A percentile compares a stretch with the other conserved stretches of the same genome.
These are phyloP conservation scores for Neoarthrinium moseri DNA, from an alignment of 2,329 filamentous ascomycete species.

Conservation along the genomic window DNA sequence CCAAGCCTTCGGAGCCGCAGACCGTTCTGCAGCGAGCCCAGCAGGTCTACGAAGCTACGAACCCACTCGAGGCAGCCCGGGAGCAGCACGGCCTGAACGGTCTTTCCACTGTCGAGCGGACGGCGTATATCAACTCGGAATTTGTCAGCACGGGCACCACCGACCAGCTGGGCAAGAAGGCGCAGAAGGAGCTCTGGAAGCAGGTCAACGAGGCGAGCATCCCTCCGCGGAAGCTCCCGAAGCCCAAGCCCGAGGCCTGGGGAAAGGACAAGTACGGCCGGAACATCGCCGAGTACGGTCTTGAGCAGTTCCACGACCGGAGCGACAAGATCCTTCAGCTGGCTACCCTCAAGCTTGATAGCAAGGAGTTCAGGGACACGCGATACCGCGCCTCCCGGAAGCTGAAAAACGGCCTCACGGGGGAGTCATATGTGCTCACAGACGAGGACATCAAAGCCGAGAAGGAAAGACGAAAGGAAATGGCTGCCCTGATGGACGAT, in stretches of 20 bases:
- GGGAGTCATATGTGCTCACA: constrained; percentile 17
- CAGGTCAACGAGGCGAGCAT: constrained; percentile 50
- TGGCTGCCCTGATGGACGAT: constrained; percentile 49
- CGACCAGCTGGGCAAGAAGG: constrained; percentile 38
- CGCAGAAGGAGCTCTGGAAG: constrained; percentile 59
- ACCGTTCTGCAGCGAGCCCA: constrained; percentile 49
- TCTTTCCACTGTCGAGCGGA: constrained; percentile 46
- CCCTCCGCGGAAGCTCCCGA: constrained; percentile 39
- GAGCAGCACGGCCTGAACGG: constrained; percentile 43
- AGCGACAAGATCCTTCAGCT: constrained; percentile 42
- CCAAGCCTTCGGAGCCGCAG: constrained; percentile 27
- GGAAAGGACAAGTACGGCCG: constrained; percentile 50
- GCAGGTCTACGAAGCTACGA: constrained; percentile 48
- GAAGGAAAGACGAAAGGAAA: constrained; percentile 45
- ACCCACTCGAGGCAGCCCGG: constrained; percentile 45
- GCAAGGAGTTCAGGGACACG: constrained; percentile 41
- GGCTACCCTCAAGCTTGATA: constrained; percentile 31
- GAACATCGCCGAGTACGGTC: constrained; percentile 46
- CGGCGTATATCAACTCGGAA: constrained; percentile 46
- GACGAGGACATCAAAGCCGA: constrained; percentile 44
- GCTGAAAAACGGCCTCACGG: constrained; percentile 16
- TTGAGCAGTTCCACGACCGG: constrained; percentile 39
- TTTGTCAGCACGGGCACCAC: constrained; percentile 42
- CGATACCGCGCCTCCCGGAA: constrained; percentile 27
- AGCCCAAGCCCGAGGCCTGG: constrained; percentile 37